Evolutionary conservation across 2,329 filamentous ascomycete species (phyloP), one percentile per base, ranked within the genome.

Genomic region (Alternaria dauci): DNA sequence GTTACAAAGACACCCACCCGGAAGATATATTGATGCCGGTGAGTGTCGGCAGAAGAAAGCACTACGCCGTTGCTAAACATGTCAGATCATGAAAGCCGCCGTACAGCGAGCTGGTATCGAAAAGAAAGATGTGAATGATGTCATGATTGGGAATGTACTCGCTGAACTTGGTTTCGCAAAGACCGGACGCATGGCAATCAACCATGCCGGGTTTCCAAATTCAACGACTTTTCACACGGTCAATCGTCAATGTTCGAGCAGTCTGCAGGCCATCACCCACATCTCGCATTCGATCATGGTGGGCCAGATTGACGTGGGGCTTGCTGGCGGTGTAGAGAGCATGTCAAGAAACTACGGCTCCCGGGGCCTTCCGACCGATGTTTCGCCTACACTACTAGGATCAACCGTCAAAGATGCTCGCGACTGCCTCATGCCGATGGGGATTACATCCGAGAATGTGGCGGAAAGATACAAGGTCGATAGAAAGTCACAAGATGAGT

Each of bases 371-470:
- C 81, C 85, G 14, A 84, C 91, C 25, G 87, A 89, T 36, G 80
- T 87, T 62, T 89, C 91, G 7, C 94, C 97, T 79, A 89, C 93
- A 77, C 88, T 91, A 63, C 87, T 89, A 57, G 87, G 96, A 58
- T 83, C 91, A 46, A 79, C 81, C 62, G 90, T 86, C 81, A 91
- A 93, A 76, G 92, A 97, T 76, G 87, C 93, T 0, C 81, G 82
- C 43, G 94, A 98, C 81, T 95, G 93, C 84, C 87, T 94, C 86
- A 88, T 93, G 85, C 91, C 94, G 62, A 99, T 99, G 95, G 94
- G 95, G n/a, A 95, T 96, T 86, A 98, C 95, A 2, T 94, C 91
- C 59, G 94, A 99, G 84, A 98, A 97, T 76, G 93, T 99, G 20
- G 92, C 90, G 69, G 87, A 88, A 55, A 94, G 97, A 81, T 98